These are phyloP conservation scores for Rhizopogon sp. DNA, from an alignment of 768 basidiomycete genomes.

Conservation along the genomic window DNA sequence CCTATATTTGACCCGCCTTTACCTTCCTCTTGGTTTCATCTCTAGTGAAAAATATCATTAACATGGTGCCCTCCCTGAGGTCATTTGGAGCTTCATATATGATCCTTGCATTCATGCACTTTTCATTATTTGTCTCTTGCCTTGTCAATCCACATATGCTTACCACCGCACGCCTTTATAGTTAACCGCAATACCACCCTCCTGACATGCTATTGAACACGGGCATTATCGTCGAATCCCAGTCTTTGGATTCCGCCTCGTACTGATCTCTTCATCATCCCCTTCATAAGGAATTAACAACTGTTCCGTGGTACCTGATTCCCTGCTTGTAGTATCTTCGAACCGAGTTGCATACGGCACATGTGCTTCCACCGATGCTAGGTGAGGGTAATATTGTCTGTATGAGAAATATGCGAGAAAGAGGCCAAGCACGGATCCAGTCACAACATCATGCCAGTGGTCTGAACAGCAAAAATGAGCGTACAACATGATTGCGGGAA, in stretches of 20 bases:
- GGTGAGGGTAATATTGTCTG: constrained; percentile 74
- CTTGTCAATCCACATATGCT: constrained; percentile 7
- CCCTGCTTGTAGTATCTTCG: constrained; percentile 18
- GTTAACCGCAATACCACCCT: too few relatives aligned
- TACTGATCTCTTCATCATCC: not conserved
- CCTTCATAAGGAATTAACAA: not conserved
- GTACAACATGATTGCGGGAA: not conserved
- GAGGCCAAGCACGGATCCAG: constrained; percentile 73
- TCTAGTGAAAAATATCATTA: too few relatives aligned
- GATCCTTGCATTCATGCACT: too few relatives aligned
- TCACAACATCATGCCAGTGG: constrained; percentile 88
- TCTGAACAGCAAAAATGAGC: constrained; percentile 38
- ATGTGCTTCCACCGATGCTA: constrained; percentile 53
- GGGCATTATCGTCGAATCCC: not conserved
- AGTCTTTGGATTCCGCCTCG: not conserved
- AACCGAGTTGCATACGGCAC: constrained; percentile 69
- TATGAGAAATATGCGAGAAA: constrained; percentile 70
- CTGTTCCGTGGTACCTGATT: not conserved
- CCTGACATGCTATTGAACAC: too few relatives aligned
- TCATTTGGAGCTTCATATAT: too few relatives aligned
- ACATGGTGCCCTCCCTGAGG: too few relatives aligned
- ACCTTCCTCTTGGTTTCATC: too few relatives aligned
- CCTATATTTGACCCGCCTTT: too few relatives aligned
- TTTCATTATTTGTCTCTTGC: not conserved
- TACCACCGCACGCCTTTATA: constrained; percentile 5